Evolutionary conservation across 495 filamentous ascomycete genomes (phyloP).

Genomic region (Bryoglossum gracile): DNA sequence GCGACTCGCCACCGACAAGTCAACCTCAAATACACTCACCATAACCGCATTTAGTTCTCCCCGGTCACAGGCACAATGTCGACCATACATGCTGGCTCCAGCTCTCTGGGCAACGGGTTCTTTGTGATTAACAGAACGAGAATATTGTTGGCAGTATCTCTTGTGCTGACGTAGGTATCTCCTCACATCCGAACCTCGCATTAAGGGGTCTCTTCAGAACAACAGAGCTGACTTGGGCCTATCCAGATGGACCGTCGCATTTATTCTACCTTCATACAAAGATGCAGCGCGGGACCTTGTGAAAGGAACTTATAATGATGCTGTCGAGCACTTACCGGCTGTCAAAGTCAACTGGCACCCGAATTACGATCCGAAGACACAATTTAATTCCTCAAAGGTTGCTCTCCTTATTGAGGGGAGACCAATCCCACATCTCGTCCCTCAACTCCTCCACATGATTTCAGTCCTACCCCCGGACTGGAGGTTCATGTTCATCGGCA

Average conservation of each 20-base stretch:
- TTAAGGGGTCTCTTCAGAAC: too few relatives aligned
- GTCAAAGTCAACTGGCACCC: conserved; percentile 36
- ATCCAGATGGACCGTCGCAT: conserved; percentile 36
- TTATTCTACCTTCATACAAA: conserved; percentile 33
- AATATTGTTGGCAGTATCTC: conserved; percentile 25
- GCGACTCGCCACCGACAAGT: too few relatives aligned
- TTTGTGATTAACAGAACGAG: conserved; percentile 26
- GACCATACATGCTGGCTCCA: conserved; percentile 3
- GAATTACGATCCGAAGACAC: conserved; percentile 27
- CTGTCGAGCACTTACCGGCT: conserved; percentile 32
- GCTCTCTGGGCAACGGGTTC: conserved; percentile 15
- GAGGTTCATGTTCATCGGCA: conserved; percentile 44
- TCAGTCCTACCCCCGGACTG: conserved; percentile 43
- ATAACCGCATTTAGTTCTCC: too few relatives aligned
- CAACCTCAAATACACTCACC: neutral
- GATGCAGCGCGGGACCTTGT: conserved; percentile 29
- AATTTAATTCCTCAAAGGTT: conserved; percentile 40
- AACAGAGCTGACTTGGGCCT: neutral
- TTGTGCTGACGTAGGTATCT: conserved; percentile 27
- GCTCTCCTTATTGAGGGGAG: conserved; percentile 44
- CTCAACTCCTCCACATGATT: conserved; percentile 43
- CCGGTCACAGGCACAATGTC: conserved; percentile 1
- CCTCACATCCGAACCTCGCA: neutral
- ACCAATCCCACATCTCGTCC: conserved; percentile 36
- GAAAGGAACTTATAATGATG: conserved; percentile 29